Base-by-base conservation (phyloP, 108 stramenopile species). In the Skeletonema marinoi region DNA sequence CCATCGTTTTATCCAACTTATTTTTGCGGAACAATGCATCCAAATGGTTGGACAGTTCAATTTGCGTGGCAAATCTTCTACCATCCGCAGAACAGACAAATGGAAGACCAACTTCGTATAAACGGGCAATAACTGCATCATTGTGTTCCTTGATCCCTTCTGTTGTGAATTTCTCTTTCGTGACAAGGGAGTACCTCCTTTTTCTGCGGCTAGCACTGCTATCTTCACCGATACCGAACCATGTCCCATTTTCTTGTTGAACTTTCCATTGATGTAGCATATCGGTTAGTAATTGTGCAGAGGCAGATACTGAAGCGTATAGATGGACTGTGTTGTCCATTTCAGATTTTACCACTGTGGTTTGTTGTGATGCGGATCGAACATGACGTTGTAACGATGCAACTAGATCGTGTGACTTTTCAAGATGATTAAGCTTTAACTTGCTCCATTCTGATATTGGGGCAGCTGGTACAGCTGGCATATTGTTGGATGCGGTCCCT, bases 1-100 rank as follows among this genome's bases (percentile, higher is more conserved):
- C 88, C 82, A 92, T 95, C 21, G 83, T 75, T 67, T 93, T 93
- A 68, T 95, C 94, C 11, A 93, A 76, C 68, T 95, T 89, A 64
- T 80, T 81, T 62, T 72, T 85, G 25, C 86, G 87, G 75, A 95
- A 95, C 29, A 95, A 75, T 17, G 73, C 70, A 70, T 95, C 94
- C 71, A 95, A 71, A 70, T 95, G 94, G 11, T 85, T 83, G 10
- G 92, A 89, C 19, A 91, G 75, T 69, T 93, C 94, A 30, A 88
- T 21, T 71, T 95, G 90, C 1, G 92, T 86, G 12, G 77, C 82
- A 84, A 95, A 95, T 31, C 94, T 70, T 54, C 88, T 74, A 21
- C 91, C 94, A 75, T 95, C 94, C 11, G 89, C 75, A 38, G 91
- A 92, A 66, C 94, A 91, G 6, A 90, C 73, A 74, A 95, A 92